Evolutionary conservation across 768 basidiomycete species (phyloP), one percentile per base, ranked within the genome.

Genomic region (Melanogaster broomeanus): DNA sequence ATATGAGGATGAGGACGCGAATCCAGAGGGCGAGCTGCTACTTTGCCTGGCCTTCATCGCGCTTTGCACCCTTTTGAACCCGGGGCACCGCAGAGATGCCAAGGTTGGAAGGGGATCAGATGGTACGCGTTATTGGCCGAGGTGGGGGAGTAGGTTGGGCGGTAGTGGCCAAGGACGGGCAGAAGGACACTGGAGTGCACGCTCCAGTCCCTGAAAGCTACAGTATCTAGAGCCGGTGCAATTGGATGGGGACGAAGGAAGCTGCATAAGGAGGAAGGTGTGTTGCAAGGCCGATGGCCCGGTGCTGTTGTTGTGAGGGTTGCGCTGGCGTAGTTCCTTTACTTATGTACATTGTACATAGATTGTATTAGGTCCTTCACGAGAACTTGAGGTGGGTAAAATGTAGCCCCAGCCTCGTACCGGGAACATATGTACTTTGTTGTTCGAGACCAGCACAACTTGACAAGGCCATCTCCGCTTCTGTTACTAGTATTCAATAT

Each of bases 91-190:
- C 88, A 30, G 92, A 94, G 80, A 90, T 93, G 88, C n/a, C n/a
- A n/a, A 75, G 74, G 39, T 69, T 93, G 48, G 81, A 77, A 56
- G 88, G 90, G 67, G 91, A 85, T 41, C 88, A 93, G 70, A 57
- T 88, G 42, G 84, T 93, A 13, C 74, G 75, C 2, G 88, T 91
- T 24, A 67, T 90, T 3, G 88, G 88, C 10, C 62, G 88, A 42
- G 88, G 89, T 4, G 88, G 89, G 0, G 88, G 88, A 0, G 84
- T 86, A 3, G 89, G 89, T 0, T 90, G 89, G 90, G 89, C 87
- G 0, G 83, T 91, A 9, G 89, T 83, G 2, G 75, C 82, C 52
- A 77, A 72, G 48, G 69, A 66, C 34, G 57, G 66, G 16, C 58
- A 60, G 41, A 71, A 67, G 31, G 76, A 69, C 42, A 67, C 61